phyloP scores from a whole-genome alignment of 441 rosid species.

The Adansonia rubrostipa region DNA sequence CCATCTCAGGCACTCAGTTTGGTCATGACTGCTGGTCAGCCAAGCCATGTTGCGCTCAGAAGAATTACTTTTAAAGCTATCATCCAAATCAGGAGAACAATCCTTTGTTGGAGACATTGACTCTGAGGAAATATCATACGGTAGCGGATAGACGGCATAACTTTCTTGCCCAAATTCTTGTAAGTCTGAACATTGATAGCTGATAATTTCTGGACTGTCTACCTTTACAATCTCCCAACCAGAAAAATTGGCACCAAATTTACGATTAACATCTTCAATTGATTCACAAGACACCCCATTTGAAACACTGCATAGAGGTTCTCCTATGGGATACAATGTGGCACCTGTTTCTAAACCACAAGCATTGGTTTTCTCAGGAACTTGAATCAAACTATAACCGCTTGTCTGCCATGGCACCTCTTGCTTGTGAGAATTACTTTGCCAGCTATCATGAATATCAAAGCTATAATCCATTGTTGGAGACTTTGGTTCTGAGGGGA shows the following conservation, averaged over 20 bases:
- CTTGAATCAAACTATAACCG: constrained; percentile 32
- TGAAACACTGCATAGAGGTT: not conserved
- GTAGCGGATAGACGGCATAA: constrained; percentile 19
- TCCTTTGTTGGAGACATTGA: constrained; percentile 28
- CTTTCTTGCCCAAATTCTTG: constrained; percentile 30
- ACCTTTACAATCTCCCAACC: constrained; percentile 41
- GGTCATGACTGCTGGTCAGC: constrained; percentile 28
- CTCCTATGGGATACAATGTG: constrained; percentile 9
- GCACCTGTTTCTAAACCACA: not conserved
- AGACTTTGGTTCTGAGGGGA: constrained; percentile 29
- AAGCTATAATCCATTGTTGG: constrained; percentile 21
- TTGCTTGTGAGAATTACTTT: constrained; percentile 18
- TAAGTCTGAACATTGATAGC: constrained; percentile 27
- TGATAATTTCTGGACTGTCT: constrained; percentile 37
- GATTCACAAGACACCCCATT: constrained; percentile 36
- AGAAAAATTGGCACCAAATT: constrained; percentile 31
- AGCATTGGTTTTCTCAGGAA: constrained; percentile 21
- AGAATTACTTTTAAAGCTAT: constrained; percentile 24
- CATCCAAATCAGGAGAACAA: not conserved
- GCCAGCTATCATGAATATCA: not conserved
- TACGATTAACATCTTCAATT: constrained; percentile 31
- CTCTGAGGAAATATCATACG: constrained; percentile 24
- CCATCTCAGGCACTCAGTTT: constrained; percentile 32
- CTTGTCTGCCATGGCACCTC: constrained; percentile 27
- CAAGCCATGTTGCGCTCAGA: constrained; percentile 5